Evolutionary conservation across 2,329 filamentous ascomycete species (phyloP).

Genomic region (Coniosporium tulheliwenetii): DNA sequence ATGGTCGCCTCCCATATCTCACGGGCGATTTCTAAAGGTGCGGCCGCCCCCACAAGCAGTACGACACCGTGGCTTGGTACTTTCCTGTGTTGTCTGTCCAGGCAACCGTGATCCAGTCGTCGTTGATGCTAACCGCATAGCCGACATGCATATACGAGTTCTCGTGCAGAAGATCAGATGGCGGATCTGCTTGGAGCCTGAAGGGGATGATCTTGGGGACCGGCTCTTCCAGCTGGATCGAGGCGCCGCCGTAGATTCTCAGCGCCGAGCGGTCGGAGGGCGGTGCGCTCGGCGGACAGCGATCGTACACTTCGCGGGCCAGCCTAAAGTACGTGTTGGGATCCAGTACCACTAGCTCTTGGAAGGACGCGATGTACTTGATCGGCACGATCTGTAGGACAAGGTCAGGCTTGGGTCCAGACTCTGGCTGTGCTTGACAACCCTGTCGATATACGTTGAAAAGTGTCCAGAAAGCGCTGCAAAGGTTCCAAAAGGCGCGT

Average conservation of each 20-base stretch:
- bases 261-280: conserved; percentile 26
- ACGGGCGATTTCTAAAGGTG: conserved; percentile 49
- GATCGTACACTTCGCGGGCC: conserved; percentile 63
- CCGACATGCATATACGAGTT: conserved; percentile 69
- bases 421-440: neutral
- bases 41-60: conserved; percentile 50
- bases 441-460: conserved; percentile 47
- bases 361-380: conserved; percentile 48
- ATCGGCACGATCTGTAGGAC: conserved; percentile 63
- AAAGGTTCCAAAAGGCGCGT: conserved; percentile 48
- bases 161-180: conserved; percentile 58
- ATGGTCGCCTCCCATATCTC: conserved; percentile 69
- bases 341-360: conserved; percentile 45
- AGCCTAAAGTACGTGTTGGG: conserved; percentile 44
- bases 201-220: conserved; percentile 62
- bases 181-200: conserved; percentile 51
- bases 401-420: conserved; percentile 34
- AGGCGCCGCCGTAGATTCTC: conserved; percentile 43
- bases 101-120: conserved; percentile 61
- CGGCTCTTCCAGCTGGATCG: conserved; percentile 56
- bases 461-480: conserved; percentile 56
- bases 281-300: conserved; percentile 39
- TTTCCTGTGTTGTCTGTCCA: conserved; percentile 69
- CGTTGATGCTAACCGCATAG: conserved; percentile 61
- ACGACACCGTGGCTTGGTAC: conserved; percentile 57